A percentile compares a stretch with the other conserved stretches of the same genome.
Conservation (phyloP, 139 green algal genomes). For the Edaphochlamys debaryana region DNA sequence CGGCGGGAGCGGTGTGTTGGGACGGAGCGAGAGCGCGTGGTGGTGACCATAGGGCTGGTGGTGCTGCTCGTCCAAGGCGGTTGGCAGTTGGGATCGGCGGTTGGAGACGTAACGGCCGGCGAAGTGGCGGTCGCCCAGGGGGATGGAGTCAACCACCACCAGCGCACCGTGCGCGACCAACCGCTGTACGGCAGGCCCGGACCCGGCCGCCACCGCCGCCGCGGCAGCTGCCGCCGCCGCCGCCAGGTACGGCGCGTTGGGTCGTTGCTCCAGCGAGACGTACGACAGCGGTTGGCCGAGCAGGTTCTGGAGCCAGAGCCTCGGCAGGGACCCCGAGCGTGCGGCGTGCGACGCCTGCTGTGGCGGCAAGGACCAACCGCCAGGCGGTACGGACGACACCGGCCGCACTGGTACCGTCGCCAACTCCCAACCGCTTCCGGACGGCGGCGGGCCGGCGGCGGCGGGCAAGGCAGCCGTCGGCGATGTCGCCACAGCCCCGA, state of each 20-base stretch:
- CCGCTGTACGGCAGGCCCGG: neutral
- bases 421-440: too few species aligned
- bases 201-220: neutral
- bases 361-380: too few species aligned
- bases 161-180: slow-evolving; percentile 1
- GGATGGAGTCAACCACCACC: slow-evolving; percentile 27
- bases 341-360: too few species aligned
- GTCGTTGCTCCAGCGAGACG: neutral
- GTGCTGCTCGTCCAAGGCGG: neutral
- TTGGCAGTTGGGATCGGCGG: neutral
- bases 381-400: too few species aligned
- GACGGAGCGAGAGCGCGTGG: too few species aligned
- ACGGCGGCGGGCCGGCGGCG: too few species aligned
- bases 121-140: slow-evolving; percentile 1
- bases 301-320: slow-evolving; percentile 28
- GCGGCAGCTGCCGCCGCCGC: neutral
- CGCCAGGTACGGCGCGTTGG: neutral
- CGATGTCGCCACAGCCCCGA: too few species aligned
- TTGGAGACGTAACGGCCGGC: slow-evolving; percentile 6
- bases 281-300: slow-evolving; percentile 6
- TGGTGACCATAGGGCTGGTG: neutral
- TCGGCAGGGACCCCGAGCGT: neutral
- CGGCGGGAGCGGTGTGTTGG: too few species aligned
- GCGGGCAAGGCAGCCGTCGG: too few species aligned
- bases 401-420: too few species aligned